Base-by-base conservation (phyloP, 108 stramenopile genomes). In the Nitzschia putrida region DNA sequence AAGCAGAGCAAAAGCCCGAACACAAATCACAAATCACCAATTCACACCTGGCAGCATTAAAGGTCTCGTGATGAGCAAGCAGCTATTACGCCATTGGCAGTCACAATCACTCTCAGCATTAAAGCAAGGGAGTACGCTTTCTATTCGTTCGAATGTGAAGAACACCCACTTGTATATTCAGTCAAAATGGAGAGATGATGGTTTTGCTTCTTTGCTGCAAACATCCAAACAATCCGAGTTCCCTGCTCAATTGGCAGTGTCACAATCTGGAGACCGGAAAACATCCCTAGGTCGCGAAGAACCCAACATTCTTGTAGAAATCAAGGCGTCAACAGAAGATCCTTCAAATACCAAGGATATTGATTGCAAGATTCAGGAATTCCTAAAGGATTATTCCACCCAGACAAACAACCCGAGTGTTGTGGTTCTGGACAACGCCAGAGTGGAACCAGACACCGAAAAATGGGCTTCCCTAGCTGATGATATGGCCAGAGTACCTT, bases 161-260 rank as follows among this genome's bases (percentile, higher is more conserved):
- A 25, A 63, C 8, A 69, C 73, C 4, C 37, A 68, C 53, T 10
- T 86, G 34, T 25, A 40, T 5, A 79, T 88, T 63, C 44, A 53
- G 40, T 61, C 83, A 7, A 67, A 69, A 43, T 88, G 86, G 86
- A 53, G 86, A n/a, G 83, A 88, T 49, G 86, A 84, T 64, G 86
- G 81, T 1, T 34, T 51, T 7, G 21, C 80, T 0, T 57, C 72
- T 8, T 59, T 84, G 13, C 7, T 53, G 9, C 84, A 82, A 61
- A 21, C 20, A 13, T 50, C 34, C 39, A 18, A 34, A 0, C 44
- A 20, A 39, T 9, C 11, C 22, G 24, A 54, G 9, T 23, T 7
- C 14, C 43, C 43, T 4, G 24, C 37, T 1, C 56, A 60, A 25
- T 34, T 79, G 24, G 51, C 26, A 26, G 54, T 80, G 0, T 73